Percentiles rank a stretch among this genome's conserved stretches.
These are phyloP conservation scores for Rhizophagus clarus DNA, from an alignment of 192 early-diverging fungal species.

Conservation along the genomic window DNA sequence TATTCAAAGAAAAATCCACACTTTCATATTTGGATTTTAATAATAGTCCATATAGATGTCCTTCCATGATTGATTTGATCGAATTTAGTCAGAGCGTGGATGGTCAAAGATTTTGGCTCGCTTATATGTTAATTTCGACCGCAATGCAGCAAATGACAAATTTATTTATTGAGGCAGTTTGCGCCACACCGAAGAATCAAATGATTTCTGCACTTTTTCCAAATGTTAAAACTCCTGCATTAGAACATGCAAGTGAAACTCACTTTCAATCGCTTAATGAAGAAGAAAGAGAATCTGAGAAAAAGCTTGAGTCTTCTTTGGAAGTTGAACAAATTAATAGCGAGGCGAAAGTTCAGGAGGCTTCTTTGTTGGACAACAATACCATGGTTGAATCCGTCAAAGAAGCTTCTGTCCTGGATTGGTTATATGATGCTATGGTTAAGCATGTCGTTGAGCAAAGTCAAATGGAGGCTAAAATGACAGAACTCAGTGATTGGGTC, in stretches of 20 bases:
- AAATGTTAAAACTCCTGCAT: not conserved
- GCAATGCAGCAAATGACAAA: not conserved
- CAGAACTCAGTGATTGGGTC: constrained; percentile 31
- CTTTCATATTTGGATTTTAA: not conserved
- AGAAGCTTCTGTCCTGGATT: constrained; percentile 32
- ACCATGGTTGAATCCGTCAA: constrained; percentile 11
- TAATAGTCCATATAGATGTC: not conserved
- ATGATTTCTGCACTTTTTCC: constrained; percentile 20
- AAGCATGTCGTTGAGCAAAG: constrained; percentile 24
- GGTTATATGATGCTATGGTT: constrained; percentile 33
- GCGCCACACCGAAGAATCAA: constrained; percentile 8
- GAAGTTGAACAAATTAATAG: not conserved
- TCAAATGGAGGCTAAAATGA: constrained; percentile 25
- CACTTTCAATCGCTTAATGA: not conserved
- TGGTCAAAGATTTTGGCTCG: constrained; percentile 12
- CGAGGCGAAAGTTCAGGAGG: not conserved
- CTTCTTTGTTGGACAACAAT: constrained; percentile 14
- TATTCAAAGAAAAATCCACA: constrained; percentile 17
- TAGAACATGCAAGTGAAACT: not conserved
- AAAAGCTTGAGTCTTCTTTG: not conserved
- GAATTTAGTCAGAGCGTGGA: not conserved
- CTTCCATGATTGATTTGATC: not conserved
- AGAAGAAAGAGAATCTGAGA: not conserved
- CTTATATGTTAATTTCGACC: constrained; percentile 3
- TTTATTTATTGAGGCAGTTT: constrained; percentile 26